Evolutionary conservation across 1,284 basidiomycete species (phyloP).

Genomic region (Moesziomyces sp.): DNA sequence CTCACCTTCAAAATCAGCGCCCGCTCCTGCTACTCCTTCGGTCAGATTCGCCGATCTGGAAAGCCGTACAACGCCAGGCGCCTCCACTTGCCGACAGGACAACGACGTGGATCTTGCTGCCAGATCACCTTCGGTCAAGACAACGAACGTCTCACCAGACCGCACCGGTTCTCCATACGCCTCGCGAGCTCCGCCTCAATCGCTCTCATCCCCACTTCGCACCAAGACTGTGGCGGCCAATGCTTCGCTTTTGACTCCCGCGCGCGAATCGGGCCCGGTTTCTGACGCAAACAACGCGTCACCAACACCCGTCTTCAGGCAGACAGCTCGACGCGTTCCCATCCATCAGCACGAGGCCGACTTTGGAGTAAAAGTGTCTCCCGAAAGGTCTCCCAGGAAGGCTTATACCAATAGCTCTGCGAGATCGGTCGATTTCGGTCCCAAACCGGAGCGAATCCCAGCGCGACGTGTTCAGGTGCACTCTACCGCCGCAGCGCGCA

Average conservation of each 20-base stretch:
- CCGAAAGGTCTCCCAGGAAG: constrained; percentile 35
- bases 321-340: constrained; percentile 44
- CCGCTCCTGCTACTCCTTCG: constrained; percentile 15
- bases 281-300: constrained; percentile 17
- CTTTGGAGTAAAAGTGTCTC: constrained; percentile 46
- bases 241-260: constrained; percentile 12
- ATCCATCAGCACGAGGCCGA: constrained; percentile 48
- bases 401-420: constrained; percentile 38
- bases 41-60: constrained; percentile 18
- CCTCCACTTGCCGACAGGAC: not conserved
- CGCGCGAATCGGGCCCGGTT: not conserved
- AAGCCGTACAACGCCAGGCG: constrained; percentile 5
- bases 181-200: not conserved
- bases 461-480: constrained; percentile 36
- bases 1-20: not conserved
- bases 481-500: constrained; percentile 4
- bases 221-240: not conserved
- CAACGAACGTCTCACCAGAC: not conserved
- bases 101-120: not conserved
- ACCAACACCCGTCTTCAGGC: constrained; percentile 39
- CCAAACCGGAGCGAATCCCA: constrained; percentile 32
- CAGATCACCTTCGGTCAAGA: constrained; percentile 7
- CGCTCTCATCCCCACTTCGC: constrained; percentile 5
- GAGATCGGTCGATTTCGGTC: constrained; percentile 18
- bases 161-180: not conserved